phyloP scores from a whole-genome alignment of 1,284 basidiomycete species.

The Waitea zeae region DNA sequence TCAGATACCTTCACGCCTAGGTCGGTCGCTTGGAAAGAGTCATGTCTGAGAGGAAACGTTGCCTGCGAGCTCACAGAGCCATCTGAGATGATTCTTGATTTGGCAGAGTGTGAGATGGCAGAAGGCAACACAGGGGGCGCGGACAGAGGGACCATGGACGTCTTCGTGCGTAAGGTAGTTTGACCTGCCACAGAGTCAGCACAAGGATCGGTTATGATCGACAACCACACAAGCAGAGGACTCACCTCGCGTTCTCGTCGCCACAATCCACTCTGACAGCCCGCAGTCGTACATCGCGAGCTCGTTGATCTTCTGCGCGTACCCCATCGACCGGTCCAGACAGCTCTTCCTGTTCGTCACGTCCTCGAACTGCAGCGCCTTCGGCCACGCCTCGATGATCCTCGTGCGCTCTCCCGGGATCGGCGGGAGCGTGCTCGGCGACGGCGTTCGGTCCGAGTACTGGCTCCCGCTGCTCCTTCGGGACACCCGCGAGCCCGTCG shows the following conservation, averaged over 20 bases:
- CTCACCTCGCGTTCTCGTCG: slow-evolving; percentile 39
- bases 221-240: slow-evolving; percentile 3
- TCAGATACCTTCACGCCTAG: slow-evolving; percentile 30
- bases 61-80: slow-evolving; percentile 55
- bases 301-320: slow-evolving; percentile 76
- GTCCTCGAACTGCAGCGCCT: slow-evolving; percentile 62
- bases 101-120: too few relatives aligned
- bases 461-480: too few relatives aligned
- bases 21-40: slow-evolving; percentile 62
- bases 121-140: too few relatives aligned
- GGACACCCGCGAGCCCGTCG: too few relatives aligned
- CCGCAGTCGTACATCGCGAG: slow-evolving; percentile 65
- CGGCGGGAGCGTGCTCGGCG: slow-evolving; percentile 7
- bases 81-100: slow-evolving; percentile 46
- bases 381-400: slow-evolving; percentile 37
- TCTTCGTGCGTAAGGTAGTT: too few relatives aligned
- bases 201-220: too few relatives aligned
- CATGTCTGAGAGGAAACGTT: slow-evolving; percentile 61
- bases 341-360: slow-evolving; percentile 41
- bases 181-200: slow-evolving; percentile 4
- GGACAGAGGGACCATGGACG: too few relatives aligned
- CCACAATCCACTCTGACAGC: slow-evolving; percentile 56
- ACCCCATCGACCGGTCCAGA: slow-evolving; percentile 59
- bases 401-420: slow-evolving; percentile 17
- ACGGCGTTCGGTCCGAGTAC: background rate